Base-by-base conservation (phyloP, 768 basidiomycete species). In the Suillus brevipes region DNA sequence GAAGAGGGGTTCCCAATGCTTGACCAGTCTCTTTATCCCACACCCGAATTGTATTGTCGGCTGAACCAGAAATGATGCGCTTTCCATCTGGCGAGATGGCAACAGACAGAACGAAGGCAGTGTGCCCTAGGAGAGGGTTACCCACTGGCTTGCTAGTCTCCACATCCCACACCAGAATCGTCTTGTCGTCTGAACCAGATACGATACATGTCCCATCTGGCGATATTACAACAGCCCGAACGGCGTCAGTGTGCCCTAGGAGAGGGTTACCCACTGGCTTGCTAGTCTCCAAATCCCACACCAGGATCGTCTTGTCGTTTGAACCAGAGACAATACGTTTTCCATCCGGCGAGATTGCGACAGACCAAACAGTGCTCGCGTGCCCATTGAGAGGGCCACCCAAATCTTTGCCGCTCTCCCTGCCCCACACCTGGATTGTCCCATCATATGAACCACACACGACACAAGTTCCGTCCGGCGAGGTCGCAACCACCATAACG, bases 131-230 rank as follows among this genome's bases (percentile, higher is more conserved):
- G 34, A 34, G 34, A 34, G 34, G 28, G 28, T 28, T 34, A 34
- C 34, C 34, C 34, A 34, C 34, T 3, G 34, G 34, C 34, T 6
- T 34, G 6, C 34, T 34, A 34, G 34, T 34, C 34, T 7, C 6
- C 34, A 34, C 5, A 42, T 61, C 38, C 64, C 64, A 65, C 18
- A 47, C 28, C 38, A 60, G 31, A 13, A 69, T 20, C 4, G 59
- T 68, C 28, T 23, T 25, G 36, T 69, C 64, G 14, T 23, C 7
- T 6, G 65, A 68, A 6, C 68, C 65, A 34, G 65, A 69, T 5
- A 61, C 60, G 34, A 69, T 36, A 10, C 12, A 20, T 55, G n/a
- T 36, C 5, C 34, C 34, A 6, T 55, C 34, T n/a, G 34, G 6
- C 20, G 53, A 55, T 1, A 55, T 36, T 20, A 34, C 31, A n/a